A percentile compares a stretch with the other conserved stretches of the same genome.
These are phyloP conservation scores for Magnaporthales sp. DNA, from an alignment of 2,329 filamentous ascomycete species.

Conservation along the genomic window DNA sequence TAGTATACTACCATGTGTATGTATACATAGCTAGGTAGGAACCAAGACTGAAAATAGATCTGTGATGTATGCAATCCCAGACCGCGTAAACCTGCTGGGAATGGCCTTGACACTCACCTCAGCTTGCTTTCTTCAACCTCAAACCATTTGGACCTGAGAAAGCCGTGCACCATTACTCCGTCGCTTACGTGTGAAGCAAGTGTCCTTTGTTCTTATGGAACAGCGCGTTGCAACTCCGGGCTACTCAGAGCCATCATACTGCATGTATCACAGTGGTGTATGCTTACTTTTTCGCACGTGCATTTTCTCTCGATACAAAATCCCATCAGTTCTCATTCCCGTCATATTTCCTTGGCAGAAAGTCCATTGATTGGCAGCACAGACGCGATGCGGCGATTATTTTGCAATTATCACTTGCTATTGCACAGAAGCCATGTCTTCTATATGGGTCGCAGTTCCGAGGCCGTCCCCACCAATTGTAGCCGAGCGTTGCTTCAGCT, in stretches of 20 bases:
- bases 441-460: neutral
- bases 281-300: neutral
- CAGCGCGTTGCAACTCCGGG: neutral
- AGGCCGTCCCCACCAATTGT: neutral
- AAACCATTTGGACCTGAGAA: no score
- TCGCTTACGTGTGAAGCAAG: neutral
- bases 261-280: neutral
- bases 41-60: neutral
- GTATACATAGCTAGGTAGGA: no score
- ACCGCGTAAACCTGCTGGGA: neutral
- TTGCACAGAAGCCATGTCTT: neutral
- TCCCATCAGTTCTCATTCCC: neutral
- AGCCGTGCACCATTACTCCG: neutral
- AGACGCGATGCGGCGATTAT: neutral
- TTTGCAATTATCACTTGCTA: neutral
- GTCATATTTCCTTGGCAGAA: neutral
- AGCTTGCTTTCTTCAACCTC: no score
- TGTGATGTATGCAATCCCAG: neutral
- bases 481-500: neutral
- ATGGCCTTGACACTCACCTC: no score
- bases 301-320: neutral
- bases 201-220: neutral
- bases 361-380: neutral
- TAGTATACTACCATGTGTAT: no score
- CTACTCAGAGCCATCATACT: neutral